phyloP scores from a whole-genome alignment of 1,284 basidiomycete genomes.

The Schizophyllum amplum region DNA sequence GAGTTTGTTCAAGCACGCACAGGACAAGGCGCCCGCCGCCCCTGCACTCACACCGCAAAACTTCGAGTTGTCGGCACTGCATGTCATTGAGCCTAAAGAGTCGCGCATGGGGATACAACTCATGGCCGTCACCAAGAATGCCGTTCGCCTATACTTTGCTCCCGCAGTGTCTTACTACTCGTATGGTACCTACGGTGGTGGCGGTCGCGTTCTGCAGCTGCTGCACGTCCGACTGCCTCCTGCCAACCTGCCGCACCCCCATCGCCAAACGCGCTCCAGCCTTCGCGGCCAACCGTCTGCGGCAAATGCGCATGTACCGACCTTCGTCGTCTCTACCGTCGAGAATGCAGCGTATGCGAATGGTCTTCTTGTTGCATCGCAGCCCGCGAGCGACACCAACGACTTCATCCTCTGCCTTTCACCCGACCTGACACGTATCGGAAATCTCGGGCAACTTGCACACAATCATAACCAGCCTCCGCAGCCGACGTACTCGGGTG shows the following conservation, averaged over 20 bases:
- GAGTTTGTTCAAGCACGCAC: constrained; percentile 60
- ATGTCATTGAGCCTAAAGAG: constrained; percentile 54
- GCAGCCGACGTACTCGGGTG: constrained; percentile 24
- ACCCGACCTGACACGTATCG: constrained; percentile 68
- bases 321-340: constrained; percentile 38
- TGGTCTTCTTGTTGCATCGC: constrained; percentile 59
- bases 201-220: constrained; percentile 49
- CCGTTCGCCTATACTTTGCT: constrained; percentile 75
- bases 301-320: constrained; percentile 25
- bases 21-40: constrained; percentile 69
- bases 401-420: constrained; percentile 72
- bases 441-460: constrained; percentile 52
- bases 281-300: constrained; percentile 39
- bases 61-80: constrained; percentile 59
- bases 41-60: constrained; percentile 60
- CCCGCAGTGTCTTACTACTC: constrained; percentile 42
- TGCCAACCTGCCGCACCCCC: constrained; percentile 34
- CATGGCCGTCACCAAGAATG: constrained; percentile 73
- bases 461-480: constrained; percentile 33
- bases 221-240: constrained; percentile 78
- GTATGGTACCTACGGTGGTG: constrained; percentile 27
- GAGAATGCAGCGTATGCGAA: constrained; percentile 56
- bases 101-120: constrained; percentile 65
- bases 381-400: constrained; percentile 57
- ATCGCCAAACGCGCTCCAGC: constrained; percentile 46